A percentile compares a stretch with the other conserved stretches of the same genome.
Conservation (phyloP, 2,329 filamentous ascomycete genomes). For the Ophiosphaerella herpotricha region DNA sequence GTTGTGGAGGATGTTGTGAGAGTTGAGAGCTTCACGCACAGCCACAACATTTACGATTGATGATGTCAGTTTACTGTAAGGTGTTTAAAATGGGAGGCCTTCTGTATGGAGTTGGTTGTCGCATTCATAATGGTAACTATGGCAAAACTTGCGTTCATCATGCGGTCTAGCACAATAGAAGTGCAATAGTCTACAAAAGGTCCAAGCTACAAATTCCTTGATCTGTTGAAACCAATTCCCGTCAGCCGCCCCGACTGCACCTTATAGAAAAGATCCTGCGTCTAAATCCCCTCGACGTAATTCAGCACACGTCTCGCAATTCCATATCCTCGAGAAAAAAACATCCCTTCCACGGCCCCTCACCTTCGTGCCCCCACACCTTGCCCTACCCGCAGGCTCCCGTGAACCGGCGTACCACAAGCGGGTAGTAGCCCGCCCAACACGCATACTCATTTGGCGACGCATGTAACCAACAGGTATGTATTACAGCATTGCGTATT, state of each 20-base stretch:
- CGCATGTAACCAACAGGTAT: constrained; percentile 6
- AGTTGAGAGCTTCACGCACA: constrained; percentile 1
- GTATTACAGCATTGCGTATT: neutral
- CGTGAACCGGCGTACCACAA: neutral
- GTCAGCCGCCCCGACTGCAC: too few relatives aligned
- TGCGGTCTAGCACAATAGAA: too few relatives aligned
- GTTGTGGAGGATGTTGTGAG: constrained; percentile 37
- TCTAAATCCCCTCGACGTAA: too few relatives aligned
- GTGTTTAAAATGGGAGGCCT: neutral
- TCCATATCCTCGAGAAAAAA: neutral
- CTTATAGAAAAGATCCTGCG: too few relatives aligned
- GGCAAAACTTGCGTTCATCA: too few relatives aligned
- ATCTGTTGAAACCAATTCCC: too few relatives aligned
- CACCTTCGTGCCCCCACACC: constrained; percentile 1
- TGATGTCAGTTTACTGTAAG: neutral
- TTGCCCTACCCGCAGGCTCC: constrained; percentile 6
- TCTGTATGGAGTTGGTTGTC: neutral
- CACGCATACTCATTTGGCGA: constrained; percentile 2
- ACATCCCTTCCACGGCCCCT: neutral
- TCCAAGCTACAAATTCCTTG: too few relatives aligned
- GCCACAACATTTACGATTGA: neutral
- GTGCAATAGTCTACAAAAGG: too few relatives aligned
- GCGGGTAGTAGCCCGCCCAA: neutral
- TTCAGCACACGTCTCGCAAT: neutral
- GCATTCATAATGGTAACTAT: too few relatives aligned